These are phyloP conservation scores for Eimeria zaria DNA, from an alignment of 169 alveolate genomes.

Conservation along the genomic window DNA sequence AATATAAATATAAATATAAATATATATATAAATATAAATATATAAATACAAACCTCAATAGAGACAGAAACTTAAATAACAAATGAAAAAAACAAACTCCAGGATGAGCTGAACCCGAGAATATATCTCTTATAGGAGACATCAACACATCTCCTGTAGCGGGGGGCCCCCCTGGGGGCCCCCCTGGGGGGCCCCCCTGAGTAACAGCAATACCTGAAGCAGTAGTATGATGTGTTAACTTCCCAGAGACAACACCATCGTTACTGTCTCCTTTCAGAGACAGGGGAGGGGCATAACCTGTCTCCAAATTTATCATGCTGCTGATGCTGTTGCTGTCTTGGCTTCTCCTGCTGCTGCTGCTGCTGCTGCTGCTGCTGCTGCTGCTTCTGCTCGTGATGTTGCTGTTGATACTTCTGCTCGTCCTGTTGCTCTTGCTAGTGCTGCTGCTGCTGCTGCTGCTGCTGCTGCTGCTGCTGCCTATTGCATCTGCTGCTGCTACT, in stretches of 20 bases:
- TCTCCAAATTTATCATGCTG: conserved; percentile 49
- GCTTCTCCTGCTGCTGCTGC: conserved; percentile 26
- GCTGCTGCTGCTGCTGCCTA: background rate
- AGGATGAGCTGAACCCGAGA: conserved; percentile 68
- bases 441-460: conserved; percentile 1
- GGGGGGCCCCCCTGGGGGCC: conserved; percentile 9
- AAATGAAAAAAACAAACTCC: conserved; percentile 76
- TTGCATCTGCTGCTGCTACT: background rate
- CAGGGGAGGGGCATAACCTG: conserved; percentile 12
- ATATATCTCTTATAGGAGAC: conserved; percentile 9
- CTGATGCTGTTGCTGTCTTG: conserved; percentile 22
- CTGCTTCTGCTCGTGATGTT: background rate
- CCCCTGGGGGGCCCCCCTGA: conserved; percentile 21
- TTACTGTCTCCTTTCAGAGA: conserved; percentile 23
- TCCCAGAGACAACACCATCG: conserved; percentile 26
- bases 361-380: conserved; percentile 1
- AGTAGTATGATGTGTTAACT: conserved; percentile 23
- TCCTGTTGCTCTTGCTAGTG: background rate
- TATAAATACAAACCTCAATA: background rate
- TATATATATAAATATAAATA: background rate
- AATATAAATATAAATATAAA: background rate
- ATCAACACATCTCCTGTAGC: background rate
- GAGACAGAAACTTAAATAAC: conserved; percentile 27
- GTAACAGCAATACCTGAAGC: background rate
- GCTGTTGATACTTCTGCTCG: background rate